These are phyloP conservation scores for Aurifilum marmelostoma DNA, from an alignment of 2,329 filamentous ascomycete species.

Conservation along the genomic window DNA sequence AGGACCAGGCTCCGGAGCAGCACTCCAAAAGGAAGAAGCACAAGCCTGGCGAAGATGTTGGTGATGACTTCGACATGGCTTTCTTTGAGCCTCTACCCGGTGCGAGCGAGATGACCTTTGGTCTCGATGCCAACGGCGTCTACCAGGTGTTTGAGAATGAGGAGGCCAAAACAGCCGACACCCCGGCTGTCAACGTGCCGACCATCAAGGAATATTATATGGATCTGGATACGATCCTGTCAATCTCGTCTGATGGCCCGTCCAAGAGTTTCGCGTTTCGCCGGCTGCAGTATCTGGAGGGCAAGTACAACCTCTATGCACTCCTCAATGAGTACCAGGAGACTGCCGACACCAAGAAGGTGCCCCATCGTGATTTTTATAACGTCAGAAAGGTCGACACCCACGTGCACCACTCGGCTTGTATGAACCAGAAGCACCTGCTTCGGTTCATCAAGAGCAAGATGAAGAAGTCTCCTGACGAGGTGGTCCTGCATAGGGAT, in stretches of 20 bases:
- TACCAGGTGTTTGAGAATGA: slow-evolving; percentile 87
- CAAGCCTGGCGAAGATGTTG: slow-evolving; percentile 88
- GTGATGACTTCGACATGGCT: slow-evolving; percentile 85
- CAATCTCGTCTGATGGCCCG: slow-evolving; percentile 91
- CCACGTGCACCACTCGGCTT: slow-evolving; percentile 97
- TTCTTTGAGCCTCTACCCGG: slow-evolving; percentile 76
- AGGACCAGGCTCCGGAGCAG: slow-evolving; percentile 40
- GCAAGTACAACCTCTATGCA: slow-evolving; percentile 93
- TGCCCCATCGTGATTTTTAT: slow-evolving; percentile 98
- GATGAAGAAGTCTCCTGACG: slow-evolving; percentile 97
- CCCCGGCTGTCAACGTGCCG: slow-evolving; percentile 81
- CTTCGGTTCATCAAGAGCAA: slow-evolving; percentile 99
- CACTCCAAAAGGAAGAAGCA: slow-evolving; percentile 61
- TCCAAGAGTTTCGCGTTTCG: slow-evolving; percentile 97
- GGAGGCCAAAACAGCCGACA: slow-evolving; percentile 61
- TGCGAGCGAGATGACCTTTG: slow-evolving; percentile 72
- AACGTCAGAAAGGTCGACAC: slow-evolving; percentile 99
- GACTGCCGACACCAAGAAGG: slow-evolving; percentile 95
- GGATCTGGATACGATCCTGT: slow-evolving; percentile 84
- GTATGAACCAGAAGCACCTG: slow-evolving; percentile 99
- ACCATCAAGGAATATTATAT: slow-evolving; percentile 95
- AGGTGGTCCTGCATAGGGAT: slow-evolving; percentile 90
- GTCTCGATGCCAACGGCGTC: slow-evolving; percentile 80
- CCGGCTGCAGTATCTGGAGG: slow-evolving; percentile 91
- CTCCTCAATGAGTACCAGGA: slow-evolving; percentile 97